Base-by-base conservation (phyloP, 2,329 filamentous ascomycete species). In the Xylariaceae sp. region DNA sequence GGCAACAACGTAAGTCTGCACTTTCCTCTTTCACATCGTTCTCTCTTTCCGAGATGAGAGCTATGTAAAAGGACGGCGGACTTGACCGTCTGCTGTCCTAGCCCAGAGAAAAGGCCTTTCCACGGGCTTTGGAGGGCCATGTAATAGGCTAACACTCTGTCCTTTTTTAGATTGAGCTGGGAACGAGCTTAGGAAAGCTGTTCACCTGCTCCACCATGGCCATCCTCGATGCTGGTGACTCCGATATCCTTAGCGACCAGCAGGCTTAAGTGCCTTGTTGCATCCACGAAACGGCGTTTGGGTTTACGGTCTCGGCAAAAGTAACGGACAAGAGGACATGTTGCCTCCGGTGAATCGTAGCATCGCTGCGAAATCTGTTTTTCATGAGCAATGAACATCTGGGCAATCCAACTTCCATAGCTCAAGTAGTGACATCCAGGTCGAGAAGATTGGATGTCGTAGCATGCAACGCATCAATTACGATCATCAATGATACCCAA, bases 131-230 rank as follows among this genome's bases (percentile, higher is more conserved):
- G 90, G 90, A 95, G 90, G 90, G 90, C 86, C 77, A 70, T 75
- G 71, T 66, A 73, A 83, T 83, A 87, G 79, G 87, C 82, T 68
- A 65, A 70, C 67, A 34, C 50, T 13, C 56, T 66, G 58, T 60
- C 57, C 58, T 58, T 53, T 54, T 31, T 50, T 75, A 97, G 92
- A 97, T 97, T 73, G 94, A 97, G 82, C 84, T 99, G 65, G 94
- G 94, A 71, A 97, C 92, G 2, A 53, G 91, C 67, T 97, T 92
- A 81, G 94, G 94, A 83, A 97, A 97, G 83, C 88, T 99, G 73
- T 99, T 96, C 88, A 86, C 91, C 68, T 96, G 90, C 86, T 93
- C 90, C 65, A 96, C 92, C 77, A 95, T 99, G 89, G 87, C 92
- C 68, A 88, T 97, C 73, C 81, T 97, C 65, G 94, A 99, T 78